phyloP scores from a whole-genome alignment of 305 asterid species.

The Fraxinus floribunda region DNA sequence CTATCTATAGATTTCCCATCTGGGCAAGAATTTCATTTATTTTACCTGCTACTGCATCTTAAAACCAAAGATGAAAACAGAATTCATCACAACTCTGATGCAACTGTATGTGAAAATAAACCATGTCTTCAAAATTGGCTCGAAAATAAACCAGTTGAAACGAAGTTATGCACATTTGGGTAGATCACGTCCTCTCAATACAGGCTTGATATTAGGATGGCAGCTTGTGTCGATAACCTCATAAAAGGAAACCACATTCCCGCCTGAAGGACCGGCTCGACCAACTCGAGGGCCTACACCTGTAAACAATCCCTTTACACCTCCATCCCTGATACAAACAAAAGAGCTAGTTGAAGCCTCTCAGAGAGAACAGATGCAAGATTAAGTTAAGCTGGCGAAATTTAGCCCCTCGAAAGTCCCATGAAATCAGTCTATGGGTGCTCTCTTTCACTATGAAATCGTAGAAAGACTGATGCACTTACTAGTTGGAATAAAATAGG shows the following conservation, averaged over 20 bases:
- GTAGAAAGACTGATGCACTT: neutral
- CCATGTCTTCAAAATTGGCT: neutral
- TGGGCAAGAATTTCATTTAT: neutral
- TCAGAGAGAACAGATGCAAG: neutral
- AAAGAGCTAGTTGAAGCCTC: neutral
- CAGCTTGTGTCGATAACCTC: conserved; percentile 39
- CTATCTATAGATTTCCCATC: neutral
- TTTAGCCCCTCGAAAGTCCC: neutral
- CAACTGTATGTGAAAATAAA: neutral
- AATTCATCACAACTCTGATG: neutral
- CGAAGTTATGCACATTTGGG: neutral
- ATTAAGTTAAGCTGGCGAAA: neutral
- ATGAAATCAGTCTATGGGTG: neutral
- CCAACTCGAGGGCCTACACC: conserved; percentile 71
- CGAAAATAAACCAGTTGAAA: neutral
- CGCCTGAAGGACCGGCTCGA: conserved; percentile 81
- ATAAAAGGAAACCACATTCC: conserved; percentile 73
- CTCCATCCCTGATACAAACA: conserved; percentile 57
- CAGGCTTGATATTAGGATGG: neutral
- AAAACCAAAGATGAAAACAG: conserved; percentile 13
- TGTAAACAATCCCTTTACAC: conserved; percentile 56
- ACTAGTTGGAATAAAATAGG: neutral
- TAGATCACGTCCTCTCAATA: neutral
- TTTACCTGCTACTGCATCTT: neutral
- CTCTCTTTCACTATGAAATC: neutral